Conservation (phyloP, 1,284 basidiomycete species). For the Cutaneotrichosporon sp. region DNA sequence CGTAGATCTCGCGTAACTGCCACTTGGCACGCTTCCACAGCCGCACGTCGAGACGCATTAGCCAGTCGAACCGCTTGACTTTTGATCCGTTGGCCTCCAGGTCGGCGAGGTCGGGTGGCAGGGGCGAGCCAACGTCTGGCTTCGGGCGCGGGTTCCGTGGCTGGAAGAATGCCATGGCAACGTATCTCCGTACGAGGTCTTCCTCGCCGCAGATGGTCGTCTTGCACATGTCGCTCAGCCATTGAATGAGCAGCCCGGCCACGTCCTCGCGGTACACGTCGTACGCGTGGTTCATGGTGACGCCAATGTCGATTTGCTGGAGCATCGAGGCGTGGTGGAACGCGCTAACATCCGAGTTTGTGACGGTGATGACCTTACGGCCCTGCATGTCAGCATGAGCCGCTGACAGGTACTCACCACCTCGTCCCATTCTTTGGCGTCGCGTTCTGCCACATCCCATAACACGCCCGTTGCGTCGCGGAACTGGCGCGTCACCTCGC, state of each 20-base stretch:
- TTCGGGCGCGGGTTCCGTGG: slow-evolving; percentile 15
- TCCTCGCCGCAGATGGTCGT: slow-evolving; percentile 57
- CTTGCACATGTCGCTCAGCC: slow-evolving; percentile 76
- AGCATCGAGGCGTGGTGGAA: slow-evolving; percentile 78
- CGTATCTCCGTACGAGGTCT: slow-evolving; percentile 66
- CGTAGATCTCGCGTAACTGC: slow-evolving; percentile 47
- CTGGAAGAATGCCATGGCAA: slow-evolving; percentile 31
- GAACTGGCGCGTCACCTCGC: slow-evolving; percentile 80
- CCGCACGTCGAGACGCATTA: slow-evolving; percentile 45
- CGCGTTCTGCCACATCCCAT: slow-evolving; percentile 55
- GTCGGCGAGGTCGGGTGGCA: slow-evolving; percentile 20
- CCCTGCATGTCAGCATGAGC: slow-evolving; percentile 56
- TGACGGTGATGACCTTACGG: slow-evolving; percentile 79
- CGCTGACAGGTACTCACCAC: slow-evolving; percentile 34
- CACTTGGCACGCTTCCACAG: slow-evolving; percentile 49
- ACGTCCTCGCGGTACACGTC: slow-evolving; percentile 90
- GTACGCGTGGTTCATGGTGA: slow-evolving; percentile 82
- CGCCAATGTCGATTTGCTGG: slow-evolving; percentile 83
- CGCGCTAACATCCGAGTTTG: slow-evolving; percentile 65
- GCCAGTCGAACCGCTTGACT: slow-evolving; percentile 42
- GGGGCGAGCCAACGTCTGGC: slow-evolving; percentile 21
- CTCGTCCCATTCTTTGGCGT: slow-evolving; percentile 66
- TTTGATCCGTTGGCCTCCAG: slow-evolving; percentile 11
- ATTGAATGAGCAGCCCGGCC: slow-evolving; percentile 76
- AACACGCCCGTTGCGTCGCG: slow-evolving; percentile 63